Percentiles rank a stretch among this genome's conserved stretches.
Conservation (phyloP, 345 rosid genomes). For the Balakata baccata region DNA sequence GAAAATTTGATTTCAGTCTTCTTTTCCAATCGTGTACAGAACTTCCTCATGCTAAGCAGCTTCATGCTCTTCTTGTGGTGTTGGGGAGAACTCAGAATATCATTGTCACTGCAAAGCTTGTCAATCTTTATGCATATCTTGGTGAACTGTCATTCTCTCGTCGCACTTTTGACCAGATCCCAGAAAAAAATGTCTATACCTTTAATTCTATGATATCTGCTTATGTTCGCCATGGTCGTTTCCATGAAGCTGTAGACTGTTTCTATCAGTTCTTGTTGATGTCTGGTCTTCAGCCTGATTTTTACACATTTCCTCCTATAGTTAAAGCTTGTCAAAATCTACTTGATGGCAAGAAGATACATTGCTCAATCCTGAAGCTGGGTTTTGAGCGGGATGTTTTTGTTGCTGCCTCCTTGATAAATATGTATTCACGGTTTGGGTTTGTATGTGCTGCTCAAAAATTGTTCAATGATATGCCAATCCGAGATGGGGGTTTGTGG, state of each 20-base stretch:
- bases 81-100: conserved; percentile 29
- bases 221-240: conserved; percentile 37
- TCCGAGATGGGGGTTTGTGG: conserved; percentile 68
- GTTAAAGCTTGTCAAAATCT: conserved; percentile 61
- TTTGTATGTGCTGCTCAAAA: conserved; percentile 42
- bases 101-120: conserved; percentile 38
- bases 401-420: conserved; percentile 62
- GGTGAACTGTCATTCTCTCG: conserved; percentile 34
- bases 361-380: conserved; percentile 35
- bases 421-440: conserved; percentile 74
- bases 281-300: conserved; percentile 61
- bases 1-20: conserved; percentile 30
- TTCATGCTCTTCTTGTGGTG: conserved; percentile 47
- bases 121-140: conserved; percentile 43
- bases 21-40: conserved; percentile 41
- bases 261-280: conserved; percentile 37
- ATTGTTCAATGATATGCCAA: conserved; percentile 55
- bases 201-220: conserved; percentile 60
- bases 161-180: conserved; percentile 36
- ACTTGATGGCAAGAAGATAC: conserved; percentile 58
- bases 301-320: conserved; percentile 58
- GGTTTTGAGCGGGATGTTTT: conserved; percentile 63
- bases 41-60: conserved; percentile 28
- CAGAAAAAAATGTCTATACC: conserved; percentile 43
- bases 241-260: conserved; percentile 37